Percentiles rank a stretch among this genome's conserved stretches.
Evolutionary conservation across 768 basidiomycete genomes (phyloP).

Genomic region (Agrocybe pediades): DNA sequence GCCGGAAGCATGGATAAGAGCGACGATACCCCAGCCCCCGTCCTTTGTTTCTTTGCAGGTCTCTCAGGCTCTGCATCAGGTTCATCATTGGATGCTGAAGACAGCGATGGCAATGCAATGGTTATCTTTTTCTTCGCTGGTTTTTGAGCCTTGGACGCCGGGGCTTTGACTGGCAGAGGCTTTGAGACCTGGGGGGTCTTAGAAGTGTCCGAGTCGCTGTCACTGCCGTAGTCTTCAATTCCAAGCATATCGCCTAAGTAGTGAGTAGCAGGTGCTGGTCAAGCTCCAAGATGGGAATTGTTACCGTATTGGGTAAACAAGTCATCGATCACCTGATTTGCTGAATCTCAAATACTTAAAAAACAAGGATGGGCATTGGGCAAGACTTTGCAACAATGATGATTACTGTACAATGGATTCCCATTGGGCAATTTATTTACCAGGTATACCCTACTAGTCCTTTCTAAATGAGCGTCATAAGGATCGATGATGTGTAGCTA

Average conservation of each 20-base stretch:
- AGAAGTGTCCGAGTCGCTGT: slow-evolving; percentile 41
- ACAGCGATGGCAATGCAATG: slow-evolving; percentile 56
- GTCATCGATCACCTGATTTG: not conserved
- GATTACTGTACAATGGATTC: no score
- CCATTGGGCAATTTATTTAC: no score
- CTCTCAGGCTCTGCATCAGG: slow-evolving; percentile 39
- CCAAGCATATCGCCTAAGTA: slow-evolving; percentile 77
- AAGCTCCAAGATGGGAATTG: not conserved
- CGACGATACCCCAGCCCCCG: slow-evolving; percentile 64
- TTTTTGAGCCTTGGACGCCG: slow-evolving; percentile 23
- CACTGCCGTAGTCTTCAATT: slow-evolving; percentile 78
- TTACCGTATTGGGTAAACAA: not conserved
- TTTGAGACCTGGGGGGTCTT: not conserved
- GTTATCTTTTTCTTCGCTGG: slow-evolving; percentile 57
- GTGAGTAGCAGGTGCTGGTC: not conserved
- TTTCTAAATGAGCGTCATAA: not conserved
- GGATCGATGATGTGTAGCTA: not conserved
- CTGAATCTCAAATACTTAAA: no score
- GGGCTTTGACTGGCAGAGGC: not conserved
- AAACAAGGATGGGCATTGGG: no score
- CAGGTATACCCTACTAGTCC: no score
- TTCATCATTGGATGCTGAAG: slow-evolving; percentile 33
- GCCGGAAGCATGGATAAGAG: slow-evolving; percentile 75
- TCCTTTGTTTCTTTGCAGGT: slow-evolving; percentile 62
- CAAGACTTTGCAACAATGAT: no score